Base-by-base conservation (phyloP, 345 rosid species). In the Rhodomyrtus tomentosa region DNA sequence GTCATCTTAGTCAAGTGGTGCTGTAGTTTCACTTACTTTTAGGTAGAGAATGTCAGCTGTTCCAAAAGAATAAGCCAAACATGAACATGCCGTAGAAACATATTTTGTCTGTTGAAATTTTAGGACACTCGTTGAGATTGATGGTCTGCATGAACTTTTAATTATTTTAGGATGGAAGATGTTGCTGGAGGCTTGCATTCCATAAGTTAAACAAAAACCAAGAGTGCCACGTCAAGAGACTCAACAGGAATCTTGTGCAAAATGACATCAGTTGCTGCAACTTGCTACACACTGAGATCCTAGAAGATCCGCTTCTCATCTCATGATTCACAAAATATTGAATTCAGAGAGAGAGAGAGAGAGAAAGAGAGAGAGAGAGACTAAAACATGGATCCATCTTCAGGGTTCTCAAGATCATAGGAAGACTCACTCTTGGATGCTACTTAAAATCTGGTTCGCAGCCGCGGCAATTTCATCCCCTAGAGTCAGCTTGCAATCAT, bases 391-490 rank as follows among this genome's bases (percentile, higher is more conserved):
- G 36, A 18, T 68, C 58, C 79, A 68, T 68, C 79, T 68, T 68
- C 79, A 36, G 56, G 85, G 85, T 76, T 76, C 40, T 84, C 40
- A 74, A 55, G 82, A 84, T 84, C 36, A 59, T 76, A 22, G 85
- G 59, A 54, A 52, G 82, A 51, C 36, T 50, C 92, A 91, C 89
- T 95, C 91, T 84, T 94, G 92, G 90, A 90, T 93, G 91, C 92
- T 90, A 86, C 88, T 84, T 84, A 96, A 86, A 90, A 95, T 87
- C 89, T 94, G 89, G 84, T 94, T 83, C 84, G 91, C 94, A 36
- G 98, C 94, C 24, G 93, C 85, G 9, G 98, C 91, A 85, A 96
- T 94, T 83, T 93, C 98, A 86, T 95, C 93, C 82, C 88, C 99
- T 76, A 98, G 90, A 85, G 87, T 93, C 88, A 94, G 90, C 87